Percentiles rank a stretch among this genome's conserved stretches.
phyloP scores from a whole-genome alignment of 2,329 filamentous ascomycete species.

The Neonectria magnoliae region DNA sequence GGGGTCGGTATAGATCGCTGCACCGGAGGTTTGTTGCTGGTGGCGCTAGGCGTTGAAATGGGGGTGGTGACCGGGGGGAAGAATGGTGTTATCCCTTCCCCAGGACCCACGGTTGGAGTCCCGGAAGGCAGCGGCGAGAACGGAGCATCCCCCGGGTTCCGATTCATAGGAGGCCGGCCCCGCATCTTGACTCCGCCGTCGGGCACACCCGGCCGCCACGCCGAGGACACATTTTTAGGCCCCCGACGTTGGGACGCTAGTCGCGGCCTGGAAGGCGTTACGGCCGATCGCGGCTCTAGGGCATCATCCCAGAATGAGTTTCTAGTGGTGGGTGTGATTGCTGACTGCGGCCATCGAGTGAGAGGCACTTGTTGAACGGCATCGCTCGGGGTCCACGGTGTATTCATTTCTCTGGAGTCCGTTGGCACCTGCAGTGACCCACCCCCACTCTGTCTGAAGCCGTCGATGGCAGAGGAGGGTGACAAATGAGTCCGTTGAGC shows the following conservation, averaged over 20 bases:
- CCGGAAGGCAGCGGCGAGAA: conserved; percentile 26
- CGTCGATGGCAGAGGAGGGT: conserved; percentile 58
- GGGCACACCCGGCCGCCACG: conserved; percentile 78
- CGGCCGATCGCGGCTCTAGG: conserved; percentile 74
- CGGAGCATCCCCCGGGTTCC: conserved; percentile 63
- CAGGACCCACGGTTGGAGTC: conserved; percentile 20
- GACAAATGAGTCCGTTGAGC: conserved; percentile 72
- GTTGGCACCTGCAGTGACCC: conserved; percentile 57
- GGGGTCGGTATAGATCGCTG: conserved; percentile 18
- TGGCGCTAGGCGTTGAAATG: conserved; percentile 4
- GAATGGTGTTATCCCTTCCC: conserved; percentile 21
- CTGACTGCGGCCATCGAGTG: conserved; percentile 80
- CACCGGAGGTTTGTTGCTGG: conserved; percentile 3
- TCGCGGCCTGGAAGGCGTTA: conserved; percentile 71
- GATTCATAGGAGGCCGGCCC: conserved; percentile 81
- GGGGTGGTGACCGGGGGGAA: conserved; percentile 12
- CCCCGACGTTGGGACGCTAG: conserved; percentile 69
- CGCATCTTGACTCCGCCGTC: conserved; percentile 75
- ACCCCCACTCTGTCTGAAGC: conserved; percentile 46
- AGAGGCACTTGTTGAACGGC: conserved; percentile 66
- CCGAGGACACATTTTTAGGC: conserved; percentile 86
- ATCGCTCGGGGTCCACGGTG: conserved; percentile 47
- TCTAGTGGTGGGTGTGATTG: conserved; percentile 73
- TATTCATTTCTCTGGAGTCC: conserved; percentile 53
- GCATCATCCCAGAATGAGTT: conserved; percentile 65